A percentile compares a stretch with the other conserved stretches of the same genome.
These are phyloP conservation scores for Annulohypoxylon nitens DNA, from an alignment of 495 filamentous ascomycete genomes.

Conservation along the genomic window DNA sequence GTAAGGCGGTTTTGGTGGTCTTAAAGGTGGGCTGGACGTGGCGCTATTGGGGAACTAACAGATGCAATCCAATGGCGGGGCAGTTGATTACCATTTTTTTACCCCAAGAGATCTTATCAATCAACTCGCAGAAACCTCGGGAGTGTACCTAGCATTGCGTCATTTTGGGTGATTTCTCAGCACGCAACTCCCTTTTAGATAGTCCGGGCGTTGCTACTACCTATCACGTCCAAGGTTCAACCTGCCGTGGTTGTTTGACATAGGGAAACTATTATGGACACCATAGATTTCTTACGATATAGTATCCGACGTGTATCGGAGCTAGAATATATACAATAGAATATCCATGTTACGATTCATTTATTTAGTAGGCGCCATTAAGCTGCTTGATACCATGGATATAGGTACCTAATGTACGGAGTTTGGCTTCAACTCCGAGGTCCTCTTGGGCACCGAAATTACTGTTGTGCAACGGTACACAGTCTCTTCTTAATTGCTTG, in stretches of 20 bases:
- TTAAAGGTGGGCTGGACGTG: constrained; percentile 12
- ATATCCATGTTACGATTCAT: too few relatives aligned
- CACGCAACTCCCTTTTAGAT: not conserved
- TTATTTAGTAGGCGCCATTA: too few relatives aligned
- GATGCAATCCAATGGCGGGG: constrained; percentile 49
- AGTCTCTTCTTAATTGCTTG: not conserved
- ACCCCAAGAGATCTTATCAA: constrained; percentile 35
- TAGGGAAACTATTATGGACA: too few relatives aligned
- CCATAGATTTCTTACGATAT: too few relatives aligned
- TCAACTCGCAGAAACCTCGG: constrained; percentile 32
- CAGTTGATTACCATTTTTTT: constrained; percentile 49
- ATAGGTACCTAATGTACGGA: too few relatives aligned
- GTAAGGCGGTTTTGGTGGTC: not conserved
- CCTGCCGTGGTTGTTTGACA: too few relatives aligned
- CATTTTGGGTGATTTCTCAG: constrained; percentile 30
- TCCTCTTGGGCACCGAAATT: not conserved
- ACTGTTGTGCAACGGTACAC: not conserved
- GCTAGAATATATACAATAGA: too few relatives aligned
- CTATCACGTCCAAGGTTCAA: not conserved
- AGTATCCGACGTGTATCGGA: too few relatives aligned
- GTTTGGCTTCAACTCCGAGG: too few relatives aligned
- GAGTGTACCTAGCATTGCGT: constrained; percentile 32
- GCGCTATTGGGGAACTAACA: constrained; percentile 5
- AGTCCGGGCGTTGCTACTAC: not conserved
- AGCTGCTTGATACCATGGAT: too few relatives aligned